phyloP scores from a whole-genome alignment of 2,329 filamentous ascomycete species.

The Fusarium sp. region DNA sequence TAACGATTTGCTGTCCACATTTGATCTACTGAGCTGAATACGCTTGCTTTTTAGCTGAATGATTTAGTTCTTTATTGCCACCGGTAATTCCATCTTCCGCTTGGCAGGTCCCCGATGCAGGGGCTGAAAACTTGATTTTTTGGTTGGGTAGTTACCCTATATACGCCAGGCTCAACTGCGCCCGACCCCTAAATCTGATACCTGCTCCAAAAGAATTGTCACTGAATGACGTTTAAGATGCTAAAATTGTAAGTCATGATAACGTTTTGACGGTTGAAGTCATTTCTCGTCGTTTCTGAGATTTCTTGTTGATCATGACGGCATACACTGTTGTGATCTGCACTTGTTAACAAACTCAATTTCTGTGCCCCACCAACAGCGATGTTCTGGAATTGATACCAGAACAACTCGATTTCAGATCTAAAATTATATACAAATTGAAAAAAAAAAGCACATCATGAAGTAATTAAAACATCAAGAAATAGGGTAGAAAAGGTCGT shows the following conservation, averaged over 20 bases:
- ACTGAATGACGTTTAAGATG: neutral
- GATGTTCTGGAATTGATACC: rapidly evolving
- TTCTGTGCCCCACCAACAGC: too few species aligned
- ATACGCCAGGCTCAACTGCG: too few species aligned
- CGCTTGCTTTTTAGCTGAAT: neutral
- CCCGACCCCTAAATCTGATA: too few species aligned
- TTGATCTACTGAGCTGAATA: neutral
- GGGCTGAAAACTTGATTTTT: neutral
- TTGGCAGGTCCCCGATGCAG: neutral
- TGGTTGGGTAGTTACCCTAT: neutral
- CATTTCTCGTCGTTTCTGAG: neutral
- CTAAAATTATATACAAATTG: neutral
- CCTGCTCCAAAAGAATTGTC: neutral
- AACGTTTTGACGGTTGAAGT: neutral
- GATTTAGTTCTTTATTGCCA: neutral
- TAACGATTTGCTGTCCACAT: neutral
- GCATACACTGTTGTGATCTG: too few species aligned
- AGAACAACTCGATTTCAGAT: rapidly evolving
- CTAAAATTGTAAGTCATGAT: neutral
- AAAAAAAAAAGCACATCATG: neutral
- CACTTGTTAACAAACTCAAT: too few species aligned
- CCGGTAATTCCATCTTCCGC: neutral
- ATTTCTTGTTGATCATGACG: too few species aligned
- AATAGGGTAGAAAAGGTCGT: neutral
- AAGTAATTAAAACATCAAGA: neutral